Conservation (phyloP, 2,329 filamentous ascomycete genomes). For the Fusarium concolor region DNA sequence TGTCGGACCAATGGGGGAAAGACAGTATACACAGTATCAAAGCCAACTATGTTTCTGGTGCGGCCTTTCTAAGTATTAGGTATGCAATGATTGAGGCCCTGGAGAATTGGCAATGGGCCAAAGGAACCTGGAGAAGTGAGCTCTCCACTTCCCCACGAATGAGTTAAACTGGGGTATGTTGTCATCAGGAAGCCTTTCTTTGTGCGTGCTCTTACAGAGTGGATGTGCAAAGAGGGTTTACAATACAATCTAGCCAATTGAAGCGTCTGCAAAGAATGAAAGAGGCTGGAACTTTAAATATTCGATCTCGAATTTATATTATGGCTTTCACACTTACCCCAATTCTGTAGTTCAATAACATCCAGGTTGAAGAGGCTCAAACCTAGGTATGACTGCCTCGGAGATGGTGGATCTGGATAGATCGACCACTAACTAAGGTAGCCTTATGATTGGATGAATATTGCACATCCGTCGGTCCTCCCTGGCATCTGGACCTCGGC, state of each 20-base stretch:
- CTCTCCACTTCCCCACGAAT: constrained; percentile 33
- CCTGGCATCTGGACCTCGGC: constrained; percentile 41
- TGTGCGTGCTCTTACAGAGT: not conserved
- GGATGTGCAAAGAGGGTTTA: not conserved
- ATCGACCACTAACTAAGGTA: not conserved
- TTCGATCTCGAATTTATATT: not conserved
- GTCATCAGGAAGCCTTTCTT: not conserved
- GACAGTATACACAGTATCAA: not conserved
- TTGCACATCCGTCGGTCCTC: constrained; percentile 18
- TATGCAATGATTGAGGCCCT: not conserved
- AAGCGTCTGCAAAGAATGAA: not conserved
- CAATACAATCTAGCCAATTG: not conserved
- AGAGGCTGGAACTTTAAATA: not conserved
- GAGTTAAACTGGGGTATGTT: constrained; percentile 16
- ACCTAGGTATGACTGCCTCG: constrained; percentile 36
- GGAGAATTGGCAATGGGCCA: constrained; percentile 1
- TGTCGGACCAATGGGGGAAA: constrained; percentile 6
- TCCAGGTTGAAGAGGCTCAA: constrained; percentile 26
- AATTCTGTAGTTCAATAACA: not conserved
- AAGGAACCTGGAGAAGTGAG: constrained; percentile 2
- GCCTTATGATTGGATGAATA: not conserved
- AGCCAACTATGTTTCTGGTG: not conserved
- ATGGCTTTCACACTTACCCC: not conserved
- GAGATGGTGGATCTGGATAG: constrained; percentile 16
- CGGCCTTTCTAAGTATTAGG: not conserved